Base-by-base conservation (phyloP, 2,329 filamentous ascomycete genomes). In the Aspergillus udagawae region DNA sequence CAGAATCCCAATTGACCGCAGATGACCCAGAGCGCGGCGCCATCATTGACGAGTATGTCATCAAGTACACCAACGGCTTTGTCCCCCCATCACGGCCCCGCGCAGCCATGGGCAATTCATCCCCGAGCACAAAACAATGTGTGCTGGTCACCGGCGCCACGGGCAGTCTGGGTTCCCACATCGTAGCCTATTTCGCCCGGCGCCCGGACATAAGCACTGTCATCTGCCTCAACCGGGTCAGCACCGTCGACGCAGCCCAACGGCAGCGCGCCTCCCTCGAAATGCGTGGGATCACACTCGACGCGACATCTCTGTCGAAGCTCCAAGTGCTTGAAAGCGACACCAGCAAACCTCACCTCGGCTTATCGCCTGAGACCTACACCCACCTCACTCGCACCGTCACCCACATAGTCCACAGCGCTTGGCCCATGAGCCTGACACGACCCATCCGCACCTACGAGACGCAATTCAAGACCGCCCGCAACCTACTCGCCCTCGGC, bases 301-400 rank as follows among this genome's bases (percentile, higher is more conserved):
- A 56, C 27, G 25, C 58, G 1, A 42, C 35, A 0, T 51, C 60
- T 3, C 25, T 45, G 8, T 38, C 65, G 0, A 82, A 82, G 58
- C 52, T 82, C 0, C 54, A 49, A 2, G 82, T 85, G 29, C 64
- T 81, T 3, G 75, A 79, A 42, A 77, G 76, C 1, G 81, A 86
- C 62, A 74, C 81, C 17, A 75, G 79, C 0, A 73, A 78, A 25
- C 70, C 76, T 0, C 67, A 74, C 9, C 75, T 87, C 1, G 83
- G 83, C 0, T 73, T 87, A 0, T 58, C 67, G 0, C 14, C 56
- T 0, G 47, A 62, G 2, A 67, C 72, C 1, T 83, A 84, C 60
- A 49, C 63, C 4, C 35, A 54, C 0, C 73, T 84, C 1, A 61
- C 69, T 0, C 14, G 59, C 0, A 62, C 55, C 1, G 78, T 76